A percentile compares a stretch with the other conserved stretches of the same genome.
These are phyloP conservation scores for Backusella psychrophila DNA, from an alignment of 192 early-diverging fungal species.

Conservation along the genomic window DNA sequence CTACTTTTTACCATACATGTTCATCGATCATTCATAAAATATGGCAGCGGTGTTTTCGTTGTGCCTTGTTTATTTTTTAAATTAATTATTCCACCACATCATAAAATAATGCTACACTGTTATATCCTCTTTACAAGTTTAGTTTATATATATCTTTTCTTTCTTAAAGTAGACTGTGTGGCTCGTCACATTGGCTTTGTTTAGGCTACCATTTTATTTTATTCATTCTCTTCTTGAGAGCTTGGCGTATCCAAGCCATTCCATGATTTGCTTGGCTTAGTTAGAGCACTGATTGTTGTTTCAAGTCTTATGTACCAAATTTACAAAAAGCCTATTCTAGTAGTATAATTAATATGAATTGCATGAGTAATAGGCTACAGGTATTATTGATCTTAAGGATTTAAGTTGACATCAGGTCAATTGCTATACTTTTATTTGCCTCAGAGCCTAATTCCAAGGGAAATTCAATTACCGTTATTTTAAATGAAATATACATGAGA, in stretches of 20 bases:
- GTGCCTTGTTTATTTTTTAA: too few relatives aligned
- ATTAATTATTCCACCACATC: too few relatives aligned
- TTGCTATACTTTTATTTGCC: too few relatives aligned
- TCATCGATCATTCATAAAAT: not conserved
- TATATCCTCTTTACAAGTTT: too few relatives aligned
- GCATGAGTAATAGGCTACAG: not conserved
- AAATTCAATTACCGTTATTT: too few relatives aligned
- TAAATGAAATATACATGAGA: too few relatives aligned
- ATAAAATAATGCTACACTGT: too few relatives aligned
- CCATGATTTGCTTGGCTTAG: not conserved
- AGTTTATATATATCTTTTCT: too few relatives aligned
- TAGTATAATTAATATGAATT: too few relatives aligned
- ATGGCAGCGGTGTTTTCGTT: not conserved
- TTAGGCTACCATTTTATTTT: not conserved
- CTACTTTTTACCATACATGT: not conserved
- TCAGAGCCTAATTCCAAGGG: too few relatives aligned
- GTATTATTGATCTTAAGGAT: not conserved
- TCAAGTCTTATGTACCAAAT: not conserved
- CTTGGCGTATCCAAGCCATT: not conserved
- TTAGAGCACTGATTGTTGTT: not conserved
- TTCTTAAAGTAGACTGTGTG: not conserved
- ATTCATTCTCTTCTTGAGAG: not conserved
- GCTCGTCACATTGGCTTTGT: not conserved
- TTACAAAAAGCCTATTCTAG: too few relatives aligned
- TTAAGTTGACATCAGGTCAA: too few relatives aligned